Percentiles rank a stretch among this genome's conserved stretches.
Evolutionary conservation across 768 basidiomycete genomes (phyloP).

Genomic region (Agaricus sinodeliciosus): DNA sequence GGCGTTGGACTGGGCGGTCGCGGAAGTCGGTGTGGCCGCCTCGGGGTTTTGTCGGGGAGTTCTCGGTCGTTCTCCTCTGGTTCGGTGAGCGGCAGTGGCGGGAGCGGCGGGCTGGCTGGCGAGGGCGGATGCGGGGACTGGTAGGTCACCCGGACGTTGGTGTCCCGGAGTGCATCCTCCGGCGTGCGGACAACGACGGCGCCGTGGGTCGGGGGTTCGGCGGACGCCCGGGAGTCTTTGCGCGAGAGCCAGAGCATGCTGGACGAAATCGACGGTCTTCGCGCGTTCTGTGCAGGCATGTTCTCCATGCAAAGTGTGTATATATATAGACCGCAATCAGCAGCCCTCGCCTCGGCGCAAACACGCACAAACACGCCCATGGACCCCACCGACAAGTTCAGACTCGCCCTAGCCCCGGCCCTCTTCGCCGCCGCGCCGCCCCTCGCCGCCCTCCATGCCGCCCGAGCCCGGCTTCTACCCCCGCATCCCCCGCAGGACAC

Average conservation of each 20-base stretch:
- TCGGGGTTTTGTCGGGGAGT: conserved; percentile 14
- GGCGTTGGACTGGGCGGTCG: conserved; percentile 20
- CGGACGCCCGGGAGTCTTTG: conserved; percentile 31
- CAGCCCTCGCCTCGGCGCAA: not conserved
- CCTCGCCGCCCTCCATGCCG: conserved; percentile 58
- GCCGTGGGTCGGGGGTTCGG: conserved; percentile 56
- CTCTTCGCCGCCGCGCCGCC: conserved; percentile 46
- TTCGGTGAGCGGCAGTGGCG: conserved; percentile 46
- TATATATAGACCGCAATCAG: not conserved
- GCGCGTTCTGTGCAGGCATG: conserved; percentile 23
- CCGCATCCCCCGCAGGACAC: conserved; percentile 19
- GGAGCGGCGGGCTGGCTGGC: conserved; percentile 46
- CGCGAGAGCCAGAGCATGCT: conserved; percentile 51
- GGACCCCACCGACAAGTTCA: conserved; percentile 36
- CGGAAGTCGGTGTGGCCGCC: conserved; percentile 30
- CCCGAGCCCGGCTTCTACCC: conserved; percentile 27
- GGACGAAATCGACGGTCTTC: conserved; percentile 33
- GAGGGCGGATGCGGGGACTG: conserved; percentile 6
- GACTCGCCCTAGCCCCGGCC: conserved; percentile 38
- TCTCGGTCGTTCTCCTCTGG: conserved; percentile 26
- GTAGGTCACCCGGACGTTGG: conserved; percentile 35
- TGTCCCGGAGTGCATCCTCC: conserved; percentile 62
- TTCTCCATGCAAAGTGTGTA: not conserved
- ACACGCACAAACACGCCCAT: conserved; percentile 14
- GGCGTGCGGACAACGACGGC: conserved; percentile 76